Conservation (phyloP, 805 yeast genomes). For the Teunomyces tritomae region DNA sequence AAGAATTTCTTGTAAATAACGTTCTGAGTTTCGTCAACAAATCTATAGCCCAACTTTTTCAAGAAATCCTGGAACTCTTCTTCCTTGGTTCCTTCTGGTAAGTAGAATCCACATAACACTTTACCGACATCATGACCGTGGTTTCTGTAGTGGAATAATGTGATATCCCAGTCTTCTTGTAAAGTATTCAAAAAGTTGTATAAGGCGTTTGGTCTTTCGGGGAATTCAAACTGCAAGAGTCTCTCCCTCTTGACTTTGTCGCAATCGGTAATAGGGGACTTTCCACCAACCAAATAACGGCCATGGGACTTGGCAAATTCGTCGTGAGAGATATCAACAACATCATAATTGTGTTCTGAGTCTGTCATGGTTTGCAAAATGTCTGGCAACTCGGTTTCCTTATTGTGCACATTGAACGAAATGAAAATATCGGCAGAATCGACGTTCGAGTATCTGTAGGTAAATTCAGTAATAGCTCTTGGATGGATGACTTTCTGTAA, state of each 20-base stretch:
- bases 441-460: constrained; percentile 68
- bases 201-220: constrained; percentile 96
- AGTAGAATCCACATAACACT: constrained; percentile 84
- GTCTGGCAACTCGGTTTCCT: constrained; percentile 66
- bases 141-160: constrained; percentile 94
- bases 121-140: constrained; percentile 95
- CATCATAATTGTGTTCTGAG: constrained; percentile 60
- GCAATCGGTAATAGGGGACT: constrained; percentile 42
- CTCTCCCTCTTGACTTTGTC: constrained; percentile 64
- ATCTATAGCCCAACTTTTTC: constrained; percentile 69
- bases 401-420: constrained; percentile 79
- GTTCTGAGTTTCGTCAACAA: constrained; percentile 79
- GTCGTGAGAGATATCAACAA: constrained; percentile 83
- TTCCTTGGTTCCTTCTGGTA: constrained; percentile 65
- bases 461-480: constrained; percentile 89
- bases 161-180: constrained; percentile 82
- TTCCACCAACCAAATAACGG: constrained; percentile 93
- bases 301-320: constrained; percentile 97
- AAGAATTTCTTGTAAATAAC: constrained; percentile 81
- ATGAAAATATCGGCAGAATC: constrained; percentile 76
- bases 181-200: constrained; percentile 71
- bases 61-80: constrained; percentile 67
- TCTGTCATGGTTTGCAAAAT: constrained; percentile 58
- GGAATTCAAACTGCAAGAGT: constrained; percentile 85
- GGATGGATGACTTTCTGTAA: constrained; percentile 80